Percentiles rank a stretch among this genome's conserved stretches.
phyloP scores from a whole-genome alignment of 2,329 filamentous ascomycete species.

The Botryotinia calthae region DNA sequence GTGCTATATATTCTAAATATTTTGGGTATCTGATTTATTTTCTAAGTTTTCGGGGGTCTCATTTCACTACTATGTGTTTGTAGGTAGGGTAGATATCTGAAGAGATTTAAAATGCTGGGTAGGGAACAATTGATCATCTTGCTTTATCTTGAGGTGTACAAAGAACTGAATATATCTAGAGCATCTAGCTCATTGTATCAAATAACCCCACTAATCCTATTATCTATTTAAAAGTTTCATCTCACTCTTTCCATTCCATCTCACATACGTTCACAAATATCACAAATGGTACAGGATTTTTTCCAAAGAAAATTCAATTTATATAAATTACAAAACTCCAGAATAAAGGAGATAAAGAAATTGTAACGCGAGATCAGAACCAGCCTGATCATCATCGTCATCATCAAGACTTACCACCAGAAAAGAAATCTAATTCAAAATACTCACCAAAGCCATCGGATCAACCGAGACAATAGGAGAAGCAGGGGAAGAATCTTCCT shows the following conservation, averaged over 20 bases:
- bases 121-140: no score
- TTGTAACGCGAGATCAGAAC: neutral
- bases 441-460: neutral
- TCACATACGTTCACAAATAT: neutral
- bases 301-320: neutral
- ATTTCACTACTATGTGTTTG: no score
- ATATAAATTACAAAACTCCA: neutral
- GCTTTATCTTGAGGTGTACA: no score
- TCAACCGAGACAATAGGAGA: neutral
- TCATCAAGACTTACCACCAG: neutral
- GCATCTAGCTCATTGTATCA: no score
- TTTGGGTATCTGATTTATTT: no score
- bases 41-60: no score
- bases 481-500: neutral
- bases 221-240: accelerated
- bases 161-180: no score
- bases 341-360: neutral
- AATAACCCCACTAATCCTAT: neutral
- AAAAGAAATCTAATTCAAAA: neutral
- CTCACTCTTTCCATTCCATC: neutral
- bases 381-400: neutral
- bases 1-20: no score
- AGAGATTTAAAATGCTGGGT: no score
- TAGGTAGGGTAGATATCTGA: no score
- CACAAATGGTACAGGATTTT: neutral